phyloP scores from a whole-genome alignment of 176 grass and related monocot species.

The Bonia amplexicaulis region DNA sequence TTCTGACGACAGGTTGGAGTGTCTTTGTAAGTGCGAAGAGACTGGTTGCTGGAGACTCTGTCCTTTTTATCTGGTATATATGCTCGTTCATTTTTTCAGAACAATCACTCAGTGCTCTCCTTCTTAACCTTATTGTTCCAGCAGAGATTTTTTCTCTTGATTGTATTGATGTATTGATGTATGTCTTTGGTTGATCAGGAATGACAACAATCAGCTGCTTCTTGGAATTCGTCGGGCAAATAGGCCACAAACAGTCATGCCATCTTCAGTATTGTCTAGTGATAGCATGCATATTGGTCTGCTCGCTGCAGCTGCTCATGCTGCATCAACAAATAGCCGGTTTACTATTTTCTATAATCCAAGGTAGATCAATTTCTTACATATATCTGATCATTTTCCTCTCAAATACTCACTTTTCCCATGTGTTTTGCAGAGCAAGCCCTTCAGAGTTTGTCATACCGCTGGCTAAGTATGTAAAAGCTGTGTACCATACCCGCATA shows the following conservation, averaged over 20 bases:
- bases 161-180: slow-evolving; percentile 19
- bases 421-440: slow-evolving; percentile 67
- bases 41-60: slow-evolving; percentile 94
- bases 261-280: slow-evolving; percentile 95
- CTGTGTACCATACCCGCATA: slow-evolving; percentile 91
- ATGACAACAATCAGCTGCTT: slow-evolving; percentile 91
- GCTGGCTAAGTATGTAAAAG: slow-evolving; percentile 79
- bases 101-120: neutral
- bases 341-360: slow-evolving; percentile 99
- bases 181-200: slow-evolving; percentile 53
- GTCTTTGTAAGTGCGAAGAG: slow-evolving; percentile 96
- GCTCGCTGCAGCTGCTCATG: slow-evolving; percentile 95
- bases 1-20: slow-evolving; percentile 94
- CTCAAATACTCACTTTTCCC: slow-evolving; percentile 17
- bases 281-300: slow-evolving; percentile 99
- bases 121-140: neutral
- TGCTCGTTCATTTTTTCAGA: neutral
- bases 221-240: slow-evolving; percentile 87
- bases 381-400: slow-evolving; percentile 2
- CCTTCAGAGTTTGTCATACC: slow-evolving; percentile 95
- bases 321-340: slow-evolving; percentile 91
- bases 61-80: slow-evolving; percentile 92
- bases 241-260: slow-evolving; percentile 83
- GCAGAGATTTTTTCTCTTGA: neutral
- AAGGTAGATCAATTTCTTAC: slow-evolving; percentile 50